These are phyloP conservation scores for Capsicum pubescens DNA, from an alignment of 257 asterid genomes.

Conservation along the genomic window DNA sequence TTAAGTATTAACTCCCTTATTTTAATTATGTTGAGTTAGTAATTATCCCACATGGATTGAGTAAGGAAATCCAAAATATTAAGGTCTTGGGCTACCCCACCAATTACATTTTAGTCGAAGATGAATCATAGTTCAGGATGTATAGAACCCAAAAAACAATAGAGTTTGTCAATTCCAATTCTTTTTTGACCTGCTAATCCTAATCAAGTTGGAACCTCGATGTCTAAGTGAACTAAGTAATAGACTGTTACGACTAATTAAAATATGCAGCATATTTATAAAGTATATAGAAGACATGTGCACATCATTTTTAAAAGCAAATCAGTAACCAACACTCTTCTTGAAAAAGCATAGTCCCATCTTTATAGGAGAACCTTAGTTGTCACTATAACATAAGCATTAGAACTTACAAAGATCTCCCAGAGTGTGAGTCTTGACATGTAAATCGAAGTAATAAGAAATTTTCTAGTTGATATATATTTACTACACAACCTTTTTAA, in stretches of 20 bases:
- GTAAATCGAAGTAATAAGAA: conserved; percentile 6
- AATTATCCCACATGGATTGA: neutral
- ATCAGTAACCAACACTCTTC: conserved; percentile 11
- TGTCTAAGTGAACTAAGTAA: neutral
- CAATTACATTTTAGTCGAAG: neutral
- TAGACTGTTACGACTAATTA: neutral
- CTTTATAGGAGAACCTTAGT: neutral
- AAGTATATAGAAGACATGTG: neutral
- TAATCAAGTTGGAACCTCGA: conserved; percentile 12
- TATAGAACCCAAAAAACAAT: neutral
- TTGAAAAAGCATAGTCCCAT: neutral
- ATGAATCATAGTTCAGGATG: neutral
- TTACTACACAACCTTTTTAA: conserved; percentile 8
- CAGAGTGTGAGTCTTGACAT: neutral
- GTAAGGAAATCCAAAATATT: neutral
- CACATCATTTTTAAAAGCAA: neutral
- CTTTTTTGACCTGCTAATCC: neutral
- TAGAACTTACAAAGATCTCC: neutral
- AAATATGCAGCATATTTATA: neutral
- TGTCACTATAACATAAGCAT: neutral
- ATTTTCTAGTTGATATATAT: neutral
- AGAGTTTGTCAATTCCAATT: neutral
- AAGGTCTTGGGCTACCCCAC: neutral
- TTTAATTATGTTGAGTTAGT: neutral
- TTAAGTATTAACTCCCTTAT: neutral